phyloP scores from a whole-genome alignment of 305 asterid genomes.

The Ajuga reptans region DNA sequence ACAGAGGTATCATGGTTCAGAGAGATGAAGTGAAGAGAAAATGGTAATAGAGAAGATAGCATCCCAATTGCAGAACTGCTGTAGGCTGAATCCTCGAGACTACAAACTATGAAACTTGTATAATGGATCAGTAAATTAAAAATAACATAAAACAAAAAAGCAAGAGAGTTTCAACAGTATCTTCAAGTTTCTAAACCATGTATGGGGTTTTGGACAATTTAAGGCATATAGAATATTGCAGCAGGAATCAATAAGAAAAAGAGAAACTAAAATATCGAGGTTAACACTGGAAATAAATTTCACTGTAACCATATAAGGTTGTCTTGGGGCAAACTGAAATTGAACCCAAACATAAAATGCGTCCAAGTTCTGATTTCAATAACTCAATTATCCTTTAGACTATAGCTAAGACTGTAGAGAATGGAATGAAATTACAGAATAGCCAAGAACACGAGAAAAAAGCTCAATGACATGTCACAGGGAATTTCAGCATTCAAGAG shows the following conservation, averaged over 20 bases:
- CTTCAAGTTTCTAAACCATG: background rate
- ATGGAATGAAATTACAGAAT: background rate
- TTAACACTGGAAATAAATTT: background rate
- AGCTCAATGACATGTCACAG: background rate
- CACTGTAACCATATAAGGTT: background rate
- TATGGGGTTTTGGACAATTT: background rate
- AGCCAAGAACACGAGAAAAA: background rate
- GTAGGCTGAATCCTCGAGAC: no score
- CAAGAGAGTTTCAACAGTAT: background rate
- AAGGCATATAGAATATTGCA: background rate
- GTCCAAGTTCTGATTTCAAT: background rate
- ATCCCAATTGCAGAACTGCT: no score
- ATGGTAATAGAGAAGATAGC: background rate
- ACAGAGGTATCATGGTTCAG: background rate
- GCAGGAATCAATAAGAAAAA: background rate
- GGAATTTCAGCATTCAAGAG: background rate
- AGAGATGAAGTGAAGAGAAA: background rate
- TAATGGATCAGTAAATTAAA: no score
- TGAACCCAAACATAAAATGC: background rate
- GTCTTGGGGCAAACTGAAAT: background rate
- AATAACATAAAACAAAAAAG: no score
- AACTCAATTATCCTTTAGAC: background rate
- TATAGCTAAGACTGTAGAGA: background rate
- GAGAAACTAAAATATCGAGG: background rate
- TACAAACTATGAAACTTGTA: no score